Evolutionary conservation across 306 rosid species (phyloP), one percentile per base, ranked within the genome.

Genomic region (Dalbergia cochinchinensis): DNA sequence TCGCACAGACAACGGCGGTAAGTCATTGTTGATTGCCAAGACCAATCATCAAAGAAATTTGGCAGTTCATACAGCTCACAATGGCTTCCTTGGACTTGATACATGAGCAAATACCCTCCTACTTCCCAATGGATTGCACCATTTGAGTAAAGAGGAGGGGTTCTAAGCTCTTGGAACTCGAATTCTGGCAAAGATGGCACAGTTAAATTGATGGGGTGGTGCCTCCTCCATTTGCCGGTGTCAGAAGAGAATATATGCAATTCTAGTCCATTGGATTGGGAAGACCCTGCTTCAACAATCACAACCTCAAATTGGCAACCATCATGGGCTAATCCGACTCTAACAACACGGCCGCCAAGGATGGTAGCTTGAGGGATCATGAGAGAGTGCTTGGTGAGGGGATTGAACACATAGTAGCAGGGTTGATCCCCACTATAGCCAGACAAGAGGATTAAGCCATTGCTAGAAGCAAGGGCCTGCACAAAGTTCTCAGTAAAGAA

Each of bases 71-170:
- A 16, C 4, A 78, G 53, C 13, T 78, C 71, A 78, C 66, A 78
- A 0, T 34, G 31, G 53, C n/a, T 44, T 2, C 22, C 22, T 77
- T 61, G 7, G 50, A 81, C 69, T 18, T 73, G 4, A 54, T 78
- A 85, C 35, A 61, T 83, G 50, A 81, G 16, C 77, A 85, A 62
- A 1, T 85, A 13, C 35, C 88, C 88, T 42, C 74, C 54, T 5
- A 85, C 77, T 78, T 85, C 88, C 88, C 85, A 85, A 62, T 78
- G 83, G 34, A 81, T 61, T 20, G 78, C 62, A 14, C 88, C 81
- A 16, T 85, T 78, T 15, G 83, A 73, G 64, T 85, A 78, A 34
- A 85, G 83, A 42, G 86, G 83, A 7, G 51, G 68, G 0, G 18
- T 60, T 0, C 19, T 19, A 15, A 78, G 83, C n/a, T 85, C 78